Conservation (phyloP, 2,329 filamentous ascomycete species). For the Aspergillus fructus region DNA sequence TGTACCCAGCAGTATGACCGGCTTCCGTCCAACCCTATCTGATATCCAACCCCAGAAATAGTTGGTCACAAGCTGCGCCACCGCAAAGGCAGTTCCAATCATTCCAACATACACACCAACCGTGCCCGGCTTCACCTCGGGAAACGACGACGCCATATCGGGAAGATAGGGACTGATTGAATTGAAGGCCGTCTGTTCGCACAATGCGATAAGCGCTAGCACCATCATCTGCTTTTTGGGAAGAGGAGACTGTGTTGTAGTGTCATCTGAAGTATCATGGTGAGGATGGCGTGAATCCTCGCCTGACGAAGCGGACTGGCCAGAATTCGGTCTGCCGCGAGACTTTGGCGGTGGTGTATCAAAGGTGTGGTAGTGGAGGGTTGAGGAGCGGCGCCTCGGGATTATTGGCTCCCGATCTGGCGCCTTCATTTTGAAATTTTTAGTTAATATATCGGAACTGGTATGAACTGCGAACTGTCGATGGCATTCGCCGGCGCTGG, state of each 20-base stretch:
- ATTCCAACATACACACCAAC: slow-evolving; percentile 87
- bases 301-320: slow-evolving; percentile 41
- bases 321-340: slow-evolving; percentile 45
- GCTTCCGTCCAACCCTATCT: slow-evolving; percentile 76
- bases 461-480: background rate
- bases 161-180: slow-evolving; percentile 95
- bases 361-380: slow-evolving; percentile 50
- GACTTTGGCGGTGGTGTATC: slow-evolving; percentile 48
- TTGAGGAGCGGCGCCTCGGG: slow-evolving; percentile 43
- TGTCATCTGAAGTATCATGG: slow-evolving; percentile 25
- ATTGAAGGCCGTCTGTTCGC: slow-evolving; percentile 95
- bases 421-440: slow-evolving; percentile 24
- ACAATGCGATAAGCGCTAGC: slow-evolving; percentile 82
- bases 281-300: slow-evolving; percentile 27
- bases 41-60: slow-evolving; percentile 87
- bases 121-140: slow-evolving; percentile 68
- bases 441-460: background rate
- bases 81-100: slow-evolving; percentile 85
- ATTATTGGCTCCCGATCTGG: slow-evolving; percentile 34
- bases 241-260: slow-evolving; percentile 62
- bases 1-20: slow-evolving; percentile 78
- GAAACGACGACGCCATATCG: slow-evolving; percentile 84
- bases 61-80: slow-evolving; percentile 90
- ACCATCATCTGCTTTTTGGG: slow-evolving; percentile 80
- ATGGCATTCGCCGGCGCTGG: background rate